A percentile compares a stretch with the other conserved stretches of the same genome.
phyloP scores from a whole-genome alignment of 495 filamentous ascomycete genomes.

The Aspergillus conjunctus region DNA sequence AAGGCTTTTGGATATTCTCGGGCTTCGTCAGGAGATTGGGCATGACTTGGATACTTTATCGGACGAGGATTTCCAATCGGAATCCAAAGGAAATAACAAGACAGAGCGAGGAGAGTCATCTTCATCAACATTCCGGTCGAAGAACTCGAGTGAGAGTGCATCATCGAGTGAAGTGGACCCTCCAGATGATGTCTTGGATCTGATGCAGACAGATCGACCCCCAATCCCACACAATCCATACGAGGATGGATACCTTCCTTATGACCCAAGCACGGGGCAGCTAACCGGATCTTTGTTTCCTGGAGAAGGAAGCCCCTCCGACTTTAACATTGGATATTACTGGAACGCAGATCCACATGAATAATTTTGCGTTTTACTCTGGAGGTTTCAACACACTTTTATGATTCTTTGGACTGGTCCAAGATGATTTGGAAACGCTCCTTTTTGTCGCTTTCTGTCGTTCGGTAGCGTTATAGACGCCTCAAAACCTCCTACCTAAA shows the following conservation, averaged over 20 bases:
- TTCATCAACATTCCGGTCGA: not conserved
- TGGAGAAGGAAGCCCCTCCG: constrained; percentile 17
- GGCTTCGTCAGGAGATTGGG: constrained; percentile 31
- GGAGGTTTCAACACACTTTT: constrained; percentile 3
- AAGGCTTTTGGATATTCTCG: constrained; percentile 37
- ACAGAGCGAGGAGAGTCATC: not conserved
- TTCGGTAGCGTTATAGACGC: no score
- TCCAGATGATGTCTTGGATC: constrained; percentile 30
- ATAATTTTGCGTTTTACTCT: not conserved
- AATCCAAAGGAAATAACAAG: not conserved
- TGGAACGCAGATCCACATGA: not conserved
- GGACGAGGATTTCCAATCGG: not conserved
- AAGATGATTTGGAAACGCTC: not conserved
- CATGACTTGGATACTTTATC: constrained; percentile 20
- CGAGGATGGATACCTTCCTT: constrained; percentile 43
- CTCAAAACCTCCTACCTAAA: no score
- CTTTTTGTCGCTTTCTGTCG: no score
- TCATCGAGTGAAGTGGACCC: constrained; percentile 26
- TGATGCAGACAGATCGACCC: constrained; percentile 33
- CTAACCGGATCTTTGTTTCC: constrained; percentile 48
- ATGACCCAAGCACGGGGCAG: constrained; percentile 44
- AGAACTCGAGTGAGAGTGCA: constrained; percentile 23
- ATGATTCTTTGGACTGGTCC: not conserved
- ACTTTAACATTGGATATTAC: constrained; percentile 35
- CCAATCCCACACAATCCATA: constrained; percentile 25